Evolutionary conservation across 169 alveolate genomes (phyloP).

Genomic region (Hepatocystis sp.): DNA sequence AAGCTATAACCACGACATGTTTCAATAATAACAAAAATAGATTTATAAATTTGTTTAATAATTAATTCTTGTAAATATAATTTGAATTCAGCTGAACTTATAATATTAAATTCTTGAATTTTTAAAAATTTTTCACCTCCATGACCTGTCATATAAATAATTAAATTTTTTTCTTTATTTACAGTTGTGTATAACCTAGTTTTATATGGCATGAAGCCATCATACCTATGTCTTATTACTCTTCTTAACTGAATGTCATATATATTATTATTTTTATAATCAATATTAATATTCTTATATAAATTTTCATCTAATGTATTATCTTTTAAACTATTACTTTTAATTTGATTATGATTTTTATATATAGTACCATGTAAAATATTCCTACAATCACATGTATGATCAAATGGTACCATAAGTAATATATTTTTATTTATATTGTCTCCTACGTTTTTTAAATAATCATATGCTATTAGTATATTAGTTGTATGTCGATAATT

Average conservation of each 20-base stretch:
- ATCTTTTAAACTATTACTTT: slow-evolving; percentile 16
- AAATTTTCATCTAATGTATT: slow-evolving; percentile 32
- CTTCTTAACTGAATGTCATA: slow-evolving; percentile 60
- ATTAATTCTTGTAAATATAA: slow-evolving; percentile 78
- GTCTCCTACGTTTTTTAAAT: slow-evolving; percentile 49
- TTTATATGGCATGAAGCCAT: slow-evolving; percentile 47
- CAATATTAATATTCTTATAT: slow-evolving; percentile 33
- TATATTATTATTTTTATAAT: slow-evolving; percentile 67
- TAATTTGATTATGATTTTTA: slow-evolving; percentile 24
- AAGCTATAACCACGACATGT: slow-evolving; percentile 86
- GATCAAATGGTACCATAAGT: slow-evolving; percentile 73
- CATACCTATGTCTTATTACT: slow-evolving; percentile 64
- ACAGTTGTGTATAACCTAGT: slow-evolving; percentile 43
- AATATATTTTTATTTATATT: slow-evolving; percentile 35
- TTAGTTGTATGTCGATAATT: slow-evolving; percentile 85
- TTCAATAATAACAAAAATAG: slow-evolving; percentile 78
- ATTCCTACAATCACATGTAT: slow-evolving; percentile 72
- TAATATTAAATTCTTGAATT: slow-evolving; percentile 82
- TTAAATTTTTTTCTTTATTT: slow-evolving; percentile 70
- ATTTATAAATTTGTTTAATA: slow-evolving; percentile 79
- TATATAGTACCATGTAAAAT: slow-evolving; percentile 44
- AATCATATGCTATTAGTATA: slow-evolving; percentile 57
- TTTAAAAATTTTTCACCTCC: slow-evolving; percentile 86
- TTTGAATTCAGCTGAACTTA: slow-evolving; percentile 80
- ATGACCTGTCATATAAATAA: slow-evolving; percentile 85